phyloP scores from a whole-genome alignment of 768 basidiomycete species.

The Leccinum aurantiacum region DNA sequence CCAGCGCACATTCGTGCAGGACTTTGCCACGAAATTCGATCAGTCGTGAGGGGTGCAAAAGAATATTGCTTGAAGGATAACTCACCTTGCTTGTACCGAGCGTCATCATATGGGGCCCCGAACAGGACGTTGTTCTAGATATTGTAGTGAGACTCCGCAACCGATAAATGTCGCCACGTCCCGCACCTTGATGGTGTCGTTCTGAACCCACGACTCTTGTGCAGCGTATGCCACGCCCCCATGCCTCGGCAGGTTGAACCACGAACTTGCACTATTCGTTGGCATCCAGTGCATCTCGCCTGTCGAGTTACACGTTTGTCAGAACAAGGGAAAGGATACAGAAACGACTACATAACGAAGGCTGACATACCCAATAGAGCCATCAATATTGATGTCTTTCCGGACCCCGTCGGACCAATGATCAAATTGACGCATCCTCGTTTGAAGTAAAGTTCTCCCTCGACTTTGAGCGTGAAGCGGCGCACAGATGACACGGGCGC shows the following conservation, averaged over 20 bases:
- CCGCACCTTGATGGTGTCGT: slow-evolving; percentile 7
- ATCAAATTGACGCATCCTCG: slow-evolving; percentile 3
- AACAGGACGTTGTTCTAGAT: slow-evolving; percentile 4
- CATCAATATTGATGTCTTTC: slow-evolving; percentile 8
- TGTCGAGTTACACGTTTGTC: background rate
- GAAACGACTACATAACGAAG: background rate
- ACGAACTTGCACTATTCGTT: background rate
- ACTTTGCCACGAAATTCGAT: background rate
- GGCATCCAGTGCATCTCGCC: slow-evolving; percentile 9
- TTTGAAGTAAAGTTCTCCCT: slow-evolving; percentile 1
- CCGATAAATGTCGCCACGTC: background rate
- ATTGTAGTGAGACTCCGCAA: background rate
- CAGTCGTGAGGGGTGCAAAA: background rate
- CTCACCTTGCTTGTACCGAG: slow-evolving; percentile 2
- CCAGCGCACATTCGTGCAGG: slow-evolving; percentile 1
- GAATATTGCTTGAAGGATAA: background rate
- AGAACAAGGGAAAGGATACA: too few relatives aligned
- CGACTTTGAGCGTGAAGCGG: background rate
- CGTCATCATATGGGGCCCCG: background rate
- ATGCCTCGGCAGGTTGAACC: slow-evolving; percentile 5
- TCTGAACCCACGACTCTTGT: slow-evolving; percentile 5
- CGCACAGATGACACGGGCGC: background rate
- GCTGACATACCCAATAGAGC: background rate
- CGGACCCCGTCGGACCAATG: slow-evolving; percentile 4
- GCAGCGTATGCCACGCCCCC: slow-evolving; percentile 4